phyloP scores from a whole-genome alignment of 2,329 filamentous ascomycete genomes.

The Pleoardoris graminearum region DNA sequence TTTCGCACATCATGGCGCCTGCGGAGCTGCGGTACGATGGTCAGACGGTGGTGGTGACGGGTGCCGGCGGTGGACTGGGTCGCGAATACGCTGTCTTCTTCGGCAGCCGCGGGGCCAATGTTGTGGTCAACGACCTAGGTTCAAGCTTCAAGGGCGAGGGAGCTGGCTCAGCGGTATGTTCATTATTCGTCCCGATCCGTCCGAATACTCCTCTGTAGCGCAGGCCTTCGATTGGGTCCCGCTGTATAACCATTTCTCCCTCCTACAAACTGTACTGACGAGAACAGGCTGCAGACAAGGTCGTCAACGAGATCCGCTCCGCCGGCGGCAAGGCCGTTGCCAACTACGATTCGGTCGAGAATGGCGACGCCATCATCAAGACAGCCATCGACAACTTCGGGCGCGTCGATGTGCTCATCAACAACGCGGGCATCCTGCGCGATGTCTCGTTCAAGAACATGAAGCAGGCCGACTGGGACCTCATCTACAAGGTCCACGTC shows the following conservation, averaged over 20 bases:
- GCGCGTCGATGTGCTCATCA: conserved; percentile 91
- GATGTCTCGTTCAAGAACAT: conserved; percentile 99
- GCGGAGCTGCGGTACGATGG: conserved; percentile 75
- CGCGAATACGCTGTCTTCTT: conserved; percentile 88
- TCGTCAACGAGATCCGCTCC: conserved; percentile 80
- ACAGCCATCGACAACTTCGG: conserved; percentile 80
- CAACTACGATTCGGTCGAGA: conserved; percentile 94
- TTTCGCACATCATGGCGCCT: conserved; percentile 36
- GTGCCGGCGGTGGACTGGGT: conserved; percentile 79
- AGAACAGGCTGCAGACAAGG: conserved; percentile 74
- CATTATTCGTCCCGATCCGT: neutral
- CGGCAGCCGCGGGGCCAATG: conserved; percentile 85
- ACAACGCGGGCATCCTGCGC: conserved; percentile 95
- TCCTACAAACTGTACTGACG: conserved; percentile 15
- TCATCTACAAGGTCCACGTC: conserved; percentile 90
- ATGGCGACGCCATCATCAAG: conserved; percentile 92
- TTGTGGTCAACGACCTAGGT: conserved; percentile 96
- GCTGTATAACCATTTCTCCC: too few relatives aligned
- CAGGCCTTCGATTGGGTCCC: conserved; percentile 5
- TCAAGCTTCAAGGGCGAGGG: conserved; percentile 93
- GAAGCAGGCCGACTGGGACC: conserved; percentile 94
- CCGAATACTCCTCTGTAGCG: neutral
- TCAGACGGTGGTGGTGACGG: conserved; percentile 87
- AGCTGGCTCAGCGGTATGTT: conserved; percentile 75
- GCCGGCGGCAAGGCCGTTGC: conserved; percentile 94